Conservation (phyloP, 1,284 basidiomycete genomes). For the Ganoderma lingzhi region DNA sequence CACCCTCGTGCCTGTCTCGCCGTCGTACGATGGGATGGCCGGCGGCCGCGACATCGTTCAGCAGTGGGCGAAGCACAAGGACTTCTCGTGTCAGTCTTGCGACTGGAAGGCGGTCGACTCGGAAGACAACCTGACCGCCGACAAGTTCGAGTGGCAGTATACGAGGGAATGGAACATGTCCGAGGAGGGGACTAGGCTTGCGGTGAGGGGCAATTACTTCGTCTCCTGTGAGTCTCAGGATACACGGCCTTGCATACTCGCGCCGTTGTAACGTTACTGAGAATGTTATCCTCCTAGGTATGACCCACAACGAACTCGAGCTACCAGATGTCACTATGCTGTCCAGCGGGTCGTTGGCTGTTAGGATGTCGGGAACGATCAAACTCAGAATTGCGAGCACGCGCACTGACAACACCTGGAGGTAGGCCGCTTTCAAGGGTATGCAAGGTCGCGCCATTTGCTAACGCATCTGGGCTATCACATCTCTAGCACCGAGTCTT, state of each 20-base stretch:
- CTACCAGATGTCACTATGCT: conserved; percentile 32
- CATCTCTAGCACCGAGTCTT: conserved; percentile 28
- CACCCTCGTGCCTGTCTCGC: conserved; percentile 38
- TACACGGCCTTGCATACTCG: not conserved
- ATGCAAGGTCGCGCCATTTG: not conserved
- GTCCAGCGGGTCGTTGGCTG: conserved; percentile 30
- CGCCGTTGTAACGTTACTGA: not conserved
- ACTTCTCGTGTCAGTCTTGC: conserved; percentile 25
- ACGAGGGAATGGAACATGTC: conserved; percentile 26
- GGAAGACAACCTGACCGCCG: conserved; percentile 33
- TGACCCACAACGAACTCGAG: conserved; percentile 34
- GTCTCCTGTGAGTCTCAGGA: conserved; percentile 29
- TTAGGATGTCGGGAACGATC: conserved; percentile 35
- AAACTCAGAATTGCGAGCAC: conserved; percentile 23
- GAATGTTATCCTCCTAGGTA: conserved; percentile 24
- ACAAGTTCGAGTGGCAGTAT: conserved; percentile 34
- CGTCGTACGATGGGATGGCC: conserved; percentile 30
- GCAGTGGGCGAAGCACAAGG: conserved; percentile 29
- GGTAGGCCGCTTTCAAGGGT: conserved; percentile 9
- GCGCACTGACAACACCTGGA: conserved; percentile 8
- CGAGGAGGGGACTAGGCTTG: conserved; percentile 13
- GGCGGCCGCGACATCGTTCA: conserved; percentile 35
- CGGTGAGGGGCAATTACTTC: conserved; percentile 25
- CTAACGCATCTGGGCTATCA: not conserved
- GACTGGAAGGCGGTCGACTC: conserved; percentile 16